Base-by-base conservation (phyloP, 768 basidiomycete species). In the Tylopilus plumbeoviolaceoides region DNA sequence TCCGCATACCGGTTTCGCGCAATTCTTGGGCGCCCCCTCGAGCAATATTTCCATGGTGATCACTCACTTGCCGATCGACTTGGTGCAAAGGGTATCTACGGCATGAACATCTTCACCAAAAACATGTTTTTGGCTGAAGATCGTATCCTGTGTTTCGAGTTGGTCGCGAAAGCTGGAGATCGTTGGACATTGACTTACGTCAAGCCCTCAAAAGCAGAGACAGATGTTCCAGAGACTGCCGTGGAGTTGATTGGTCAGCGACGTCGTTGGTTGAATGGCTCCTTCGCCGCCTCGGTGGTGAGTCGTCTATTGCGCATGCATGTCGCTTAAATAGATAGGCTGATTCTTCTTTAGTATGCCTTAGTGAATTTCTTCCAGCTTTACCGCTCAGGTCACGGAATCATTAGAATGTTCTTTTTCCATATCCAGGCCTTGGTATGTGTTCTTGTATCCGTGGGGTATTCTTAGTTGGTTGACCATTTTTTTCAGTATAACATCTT, bases 51-150 rank as follows among this genome's bases (percentile, higher is more conserved):
- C 77, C 87, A 89, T 63, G 88, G 88, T 61, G 93, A 94, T 68
- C 87, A 89, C 67, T 89, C 87, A 27, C 75, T 97, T 62, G 93
- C 95, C 17, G 92, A 92, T 58, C 86, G 95, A 48, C 83, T 97
- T 42, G 95, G 95, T 11, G 75, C 83, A 23, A 95, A 97, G 73
- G 95, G 95, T 71, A 91, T 95, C 50, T 84, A 95, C 57, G 94
- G 93, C 42, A 97, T 97, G 95, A 87, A 88, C 69, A 95, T 97
- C 62, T 95, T 97, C 76, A 93, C 91, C 33, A 95, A 95, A 74
- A 95, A 95, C 70, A 88, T 86, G 84, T 84, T 84, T 74, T 72
- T 89, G 64, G 92, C 92, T 51, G 93, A 95, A 73, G 93, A 95
- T 76, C 91, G 95, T 76, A 98, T 98, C 59, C 79, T 98, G 25